Evolutionary conservation across 2,329 filamentous ascomycete genomes (phyloP).

Genomic region (Colletotrichum sp.): DNA sequence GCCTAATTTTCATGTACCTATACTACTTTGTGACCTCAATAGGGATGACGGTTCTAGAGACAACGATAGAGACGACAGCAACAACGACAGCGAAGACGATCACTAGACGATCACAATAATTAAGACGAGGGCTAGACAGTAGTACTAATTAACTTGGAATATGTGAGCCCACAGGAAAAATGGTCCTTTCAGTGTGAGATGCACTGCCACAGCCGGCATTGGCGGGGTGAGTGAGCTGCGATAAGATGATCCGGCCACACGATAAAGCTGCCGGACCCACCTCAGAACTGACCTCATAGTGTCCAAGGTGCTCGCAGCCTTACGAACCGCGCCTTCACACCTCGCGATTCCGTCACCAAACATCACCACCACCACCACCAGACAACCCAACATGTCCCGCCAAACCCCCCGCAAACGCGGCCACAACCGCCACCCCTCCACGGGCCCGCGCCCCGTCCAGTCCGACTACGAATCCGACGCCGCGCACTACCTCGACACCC

Average conservation of each 20-base stretch:
- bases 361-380: background rate
- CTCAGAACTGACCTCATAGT: background rate
- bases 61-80: too few relatives aligned
- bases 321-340: background rate
- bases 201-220: constrained; percentile 16
- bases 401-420: constrained; percentile 43
- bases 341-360: constrained; percentile 4
- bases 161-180: too few relatives aligned
- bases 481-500: constrained; percentile 49
- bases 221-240: constrained; percentile 2
- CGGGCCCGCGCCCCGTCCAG: constrained; percentile 30
- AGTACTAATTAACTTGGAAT: too few relatives aligned
- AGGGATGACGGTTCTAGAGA: too few relatives aligned
- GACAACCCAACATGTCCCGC: constrained; percentile 42
- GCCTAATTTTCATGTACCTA: too few relatives aligned
- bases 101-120: too few relatives aligned
- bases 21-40: too few relatives aligned
- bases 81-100: too few relatives aligned
- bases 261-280: background rate
- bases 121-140: too few relatives aligned
- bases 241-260: constrained; percentile 1
- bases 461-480: constrained; percentile 74
- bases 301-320: background rate
- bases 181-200: background rate
- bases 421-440: constrained; percentile 46